Evolutionary conservation across 371 early-diverging fungal genomes (phyloP), one percentile per base, ranked within the genome.

Genomic region (Mucor circinelloides): DNA sequence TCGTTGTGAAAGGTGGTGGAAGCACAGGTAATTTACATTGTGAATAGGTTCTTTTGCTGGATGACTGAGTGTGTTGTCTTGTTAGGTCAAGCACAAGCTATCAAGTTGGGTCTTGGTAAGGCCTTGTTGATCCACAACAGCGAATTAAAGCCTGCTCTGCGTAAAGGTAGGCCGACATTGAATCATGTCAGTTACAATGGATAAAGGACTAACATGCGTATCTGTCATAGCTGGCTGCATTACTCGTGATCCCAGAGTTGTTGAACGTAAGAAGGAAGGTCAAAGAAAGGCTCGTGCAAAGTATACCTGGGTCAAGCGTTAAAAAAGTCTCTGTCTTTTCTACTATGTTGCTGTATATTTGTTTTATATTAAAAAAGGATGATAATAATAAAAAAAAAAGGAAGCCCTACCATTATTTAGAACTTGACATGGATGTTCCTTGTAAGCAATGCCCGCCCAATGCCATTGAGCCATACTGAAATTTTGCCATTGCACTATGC

Each of bases 251-350:
- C 85, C 88, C 23, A 87, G 98, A 74, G 90, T 87, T 59, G 97
- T 96, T 38, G 99, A 99, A 84, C 89, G 98, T 75, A 99, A 99
- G 85, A 99, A 99, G 92, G 93, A 96, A 55, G 96, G 96, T 73
- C 95, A 94, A 76, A 93, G 93, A 57, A 93, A 92, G 84, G 97
- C 98, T 38, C 88, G 99, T 77, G 95, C 95, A 83, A 93, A 91
- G 84, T 93, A 92, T 85, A 94, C 95, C 48, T 98, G 98, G 98
- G 72, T 72, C 62, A 72, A 72, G 42, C 72, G 72, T 72, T 72
- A 68, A 61, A 68, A 31, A 40, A 13, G n/a, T 38, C 52, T 59
- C 30, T 17, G 6, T 54, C 32, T 32, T 60, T 34, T 54, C 46
- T 62, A 32, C 13, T 55, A 55, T 56, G 31, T 58, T 28, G 63